Percentiles rank a stretch among this genome's conserved stretches.
Evolutionary conservation across 306 rosid species (phyloP).

Genomic region (apple (Malus domestica)): ASM211411v1 NC_041800.1:31090233-31090732

Average conservation of each 20-base stretch:
- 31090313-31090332: slow-evolving; percentile 45
- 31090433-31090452: background rate
- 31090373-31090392: background rate
- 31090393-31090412: background rate
- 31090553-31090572: background rate
- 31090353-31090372: slow-evolving; percentile 36
- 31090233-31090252: too few relatives aligned
- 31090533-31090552: slow-evolving; percentile 71
- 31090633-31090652: background rate
- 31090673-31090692: slow-evolving; percentile 75
- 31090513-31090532: slow-evolving; percentile 80
- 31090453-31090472: slow-evolving; percentile 46
- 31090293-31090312: slow-evolving; percentile 55
- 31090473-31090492: slow-evolving; percentile 72
- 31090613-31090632: background rate
- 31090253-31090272: background rate
- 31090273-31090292: slow-evolving; percentile 33
- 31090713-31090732: slow-evolving; percentile 66
- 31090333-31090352: slow-evolving; percentile 63
- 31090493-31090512: slow-evolving; percentile 59
- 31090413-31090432: background rate
- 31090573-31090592: background rate
- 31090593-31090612: background rate
- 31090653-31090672: slow-evolving; percentile 32
- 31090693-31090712: slow-evolving; percentile 61